Percentiles rank a stretch among this genome's conserved stretches.
Conservation (phyloP, 1,284 basidiomycete species). For the Sanghuangporus baumii region DNA sequence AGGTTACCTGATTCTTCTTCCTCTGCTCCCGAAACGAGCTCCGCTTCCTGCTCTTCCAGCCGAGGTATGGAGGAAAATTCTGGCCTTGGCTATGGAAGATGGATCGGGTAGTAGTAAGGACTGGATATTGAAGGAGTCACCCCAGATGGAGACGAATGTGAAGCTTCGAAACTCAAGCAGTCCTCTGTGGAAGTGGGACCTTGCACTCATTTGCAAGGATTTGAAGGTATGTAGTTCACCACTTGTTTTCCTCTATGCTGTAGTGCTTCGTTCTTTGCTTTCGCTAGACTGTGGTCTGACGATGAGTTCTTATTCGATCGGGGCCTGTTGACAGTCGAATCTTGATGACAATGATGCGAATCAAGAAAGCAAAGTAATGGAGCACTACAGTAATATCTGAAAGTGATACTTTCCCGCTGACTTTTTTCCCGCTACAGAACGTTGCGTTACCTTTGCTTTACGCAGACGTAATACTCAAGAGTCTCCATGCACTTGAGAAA, state of each 20-base stretch:
- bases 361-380: neutral
- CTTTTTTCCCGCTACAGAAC: constrained; percentile 38
- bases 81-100: constrained; percentile 42
- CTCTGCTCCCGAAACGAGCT: constrained; percentile 51
- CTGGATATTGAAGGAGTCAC: constrained; percentile 3
- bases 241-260: neutral
- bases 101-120: constrained; percentile 19
- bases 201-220: constrained; percentile 62
- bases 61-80: constrained; percentile 66
- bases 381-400: neutral
- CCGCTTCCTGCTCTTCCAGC: constrained; percentile 52
- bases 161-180: constrained; percentile 16
- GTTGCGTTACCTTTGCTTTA: constrained; percentile 66
- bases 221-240: constrained; percentile 54
- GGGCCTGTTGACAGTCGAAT: neutral
- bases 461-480: constrained; percentile 44
- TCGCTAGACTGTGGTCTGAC: neutral
- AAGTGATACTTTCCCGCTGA: neutral
- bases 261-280: neutral
- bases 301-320: neutral
- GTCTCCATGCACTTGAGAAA: constrained; percentile 43
- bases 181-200: constrained; percentile 27
- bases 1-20: constrained; percentile 60
- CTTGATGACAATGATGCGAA: neutral
- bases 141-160: neutral